Base-by-base conservation (phyloP, 306 rosid genomes). In the Styphnolobium japonicum region DNA sequence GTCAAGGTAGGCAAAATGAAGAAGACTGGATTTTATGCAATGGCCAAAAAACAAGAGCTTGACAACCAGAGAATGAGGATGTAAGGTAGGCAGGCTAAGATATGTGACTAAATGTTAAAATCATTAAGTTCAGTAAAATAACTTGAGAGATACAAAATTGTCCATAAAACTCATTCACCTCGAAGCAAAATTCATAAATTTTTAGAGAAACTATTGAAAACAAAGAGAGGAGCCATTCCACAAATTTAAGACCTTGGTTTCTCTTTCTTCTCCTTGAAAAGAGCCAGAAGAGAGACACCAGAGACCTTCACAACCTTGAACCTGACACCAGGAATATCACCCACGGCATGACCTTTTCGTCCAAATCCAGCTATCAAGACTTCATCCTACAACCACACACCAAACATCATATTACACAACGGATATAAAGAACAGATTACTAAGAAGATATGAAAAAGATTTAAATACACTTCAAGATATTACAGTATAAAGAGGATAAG, bases 281-380 rank as follows among this genome's bases (percentile, higher is more conserved):
- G 93, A n/a, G 97, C 92, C 73, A 90, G 57, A 25, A 92, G 92
- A 37, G 92, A 90, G 10, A 91, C 96, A 55, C 93, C 89, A 2
- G 90, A 88, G 9, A 87, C 93, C 79, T 90, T 91, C 71, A 90
- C 92, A 27, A 92, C 94, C 89, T 92, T 88, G 78, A 92, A 90
- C n/a, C 94, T 74, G 46, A 92, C 97, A 7, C 97, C 97, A n/a
- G 97, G 94, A 80, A 92, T 91, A 88, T 92, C 97, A 40, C 97
- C 97, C 0, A 92, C 95, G 0, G 97, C 95, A 9, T 92, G 97
- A 60, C 97, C 93, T 29, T 91, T 91, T 0, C 96, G 75, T 62
- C 96, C 96, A 75, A 91, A 91, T 81, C 93, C 96, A 33, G 97
- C 94, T 0, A 92, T 92, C 93, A 92, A 83, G 4, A 90, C 97